A percentile compares a stretch with the other conserved stretches of the same genome.
Conservation (phyloP, 2,329 filamentous ascomycete species). For the Scedosporium minutisporum region DNA sequence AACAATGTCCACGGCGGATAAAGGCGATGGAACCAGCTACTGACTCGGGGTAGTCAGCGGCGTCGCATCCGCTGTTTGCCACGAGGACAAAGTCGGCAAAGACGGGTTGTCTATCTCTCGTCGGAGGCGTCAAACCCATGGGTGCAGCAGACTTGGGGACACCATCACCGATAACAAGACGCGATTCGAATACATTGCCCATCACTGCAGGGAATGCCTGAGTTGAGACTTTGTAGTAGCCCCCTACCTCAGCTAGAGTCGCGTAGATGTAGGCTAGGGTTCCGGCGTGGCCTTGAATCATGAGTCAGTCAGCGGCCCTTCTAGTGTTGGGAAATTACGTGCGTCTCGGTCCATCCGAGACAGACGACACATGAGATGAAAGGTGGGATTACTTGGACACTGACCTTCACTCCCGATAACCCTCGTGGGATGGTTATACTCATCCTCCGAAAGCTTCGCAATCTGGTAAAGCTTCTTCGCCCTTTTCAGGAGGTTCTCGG, state of each 20-base stretch:
- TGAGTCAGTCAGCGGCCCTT: background rate
- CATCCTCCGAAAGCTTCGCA: constrained; percentile 46
- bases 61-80: constrained; percentile 52
- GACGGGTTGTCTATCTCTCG: constrained; percentile 47
- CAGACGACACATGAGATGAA: constrained; percentile 2
- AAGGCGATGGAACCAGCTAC: constrained; percentile 59
- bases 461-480: constrained; percentile 54
- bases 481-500: constrained; percentile 45
- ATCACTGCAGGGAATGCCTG: constrained; percentile 56
- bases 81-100: constrained; percentile 51
- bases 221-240: constrained; percentile 53
- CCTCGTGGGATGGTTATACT: constrained; percentile 59
- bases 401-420: constrained; percentile 59
- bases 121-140: constrained; percentile 60
- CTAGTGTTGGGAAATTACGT: background rate
- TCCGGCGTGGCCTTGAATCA: constrained; percentile 44
- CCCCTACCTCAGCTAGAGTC: constrained; percentile 42
- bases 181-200: constrained; percentile 49
- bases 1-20: constrained; percentile 58
- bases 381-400: constrained; percentile 10
- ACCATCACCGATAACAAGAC: constrained; percentile 45
- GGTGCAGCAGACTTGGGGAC: constrained; percentile 40
- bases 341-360: background rate
- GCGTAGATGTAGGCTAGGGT: constrained; percentile 55
- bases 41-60: constrained; percentile 50